Percentiles rank a stretch among this genome's conserved stretches.
These are phyloP conservation scores for Leishmania mexicana DNA, from an alignment of 208 protist genomes.

Conservation along the genomic window DNA sequence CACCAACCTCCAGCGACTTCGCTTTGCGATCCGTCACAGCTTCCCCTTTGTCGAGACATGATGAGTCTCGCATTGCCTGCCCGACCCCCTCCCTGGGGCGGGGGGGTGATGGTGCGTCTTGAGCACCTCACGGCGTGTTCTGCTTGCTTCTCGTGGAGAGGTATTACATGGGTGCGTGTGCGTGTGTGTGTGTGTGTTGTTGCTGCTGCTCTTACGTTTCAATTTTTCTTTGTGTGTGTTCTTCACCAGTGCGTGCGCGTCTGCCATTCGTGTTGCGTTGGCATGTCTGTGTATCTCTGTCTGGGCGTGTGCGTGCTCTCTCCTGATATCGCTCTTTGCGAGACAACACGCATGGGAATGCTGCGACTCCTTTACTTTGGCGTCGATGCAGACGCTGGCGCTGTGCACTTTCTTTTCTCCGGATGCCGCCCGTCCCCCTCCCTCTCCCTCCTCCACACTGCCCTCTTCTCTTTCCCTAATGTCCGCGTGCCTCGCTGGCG, in stretches of 20 bases:
- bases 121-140: too few species aligned
- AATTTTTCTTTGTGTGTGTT: neutral
- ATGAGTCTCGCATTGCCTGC: too few species aligned
- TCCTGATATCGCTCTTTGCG: neutral
- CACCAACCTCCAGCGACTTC: neutral
- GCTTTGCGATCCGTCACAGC: neutral
- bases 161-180: neutral
- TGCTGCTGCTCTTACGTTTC: neutral
- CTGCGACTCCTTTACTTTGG: neutral
- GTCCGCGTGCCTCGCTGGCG: neutral
- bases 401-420: neutral
- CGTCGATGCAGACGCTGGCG: too few species aligned
- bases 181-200: neutral
- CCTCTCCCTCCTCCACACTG: too few species aligned
- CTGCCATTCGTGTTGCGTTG: neutral
- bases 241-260: neutral
- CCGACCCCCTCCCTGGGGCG: too few species aligned
- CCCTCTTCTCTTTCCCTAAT: neutral
- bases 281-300: neutral
- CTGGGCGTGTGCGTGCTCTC: neutral
- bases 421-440: too few species aligned
- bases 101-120: too few species aligned
- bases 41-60: neutral
- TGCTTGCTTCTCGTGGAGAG: too few species aligned
- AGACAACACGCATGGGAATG: neutral